Percentiles rank a stretch among this genome's conserved stretches.
Evolutionary conservation across 805 yeast genomes (phyloP).

Genomic region (Candida sakaeoensis): DNA sequence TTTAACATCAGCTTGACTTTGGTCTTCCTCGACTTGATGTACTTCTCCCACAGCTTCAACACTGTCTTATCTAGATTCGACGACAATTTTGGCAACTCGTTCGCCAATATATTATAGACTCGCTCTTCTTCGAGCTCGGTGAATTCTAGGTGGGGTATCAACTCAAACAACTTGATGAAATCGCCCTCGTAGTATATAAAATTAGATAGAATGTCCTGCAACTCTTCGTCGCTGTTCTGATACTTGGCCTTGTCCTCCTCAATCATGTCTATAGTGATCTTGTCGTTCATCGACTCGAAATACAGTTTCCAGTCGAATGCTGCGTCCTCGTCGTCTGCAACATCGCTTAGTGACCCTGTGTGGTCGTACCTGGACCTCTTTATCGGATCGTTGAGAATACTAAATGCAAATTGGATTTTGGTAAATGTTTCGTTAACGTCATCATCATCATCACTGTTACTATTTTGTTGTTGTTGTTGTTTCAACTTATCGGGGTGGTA

Average conservation of each 20-base stretch:
- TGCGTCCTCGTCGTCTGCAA: constrained; percentile 25
- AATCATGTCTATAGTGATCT: constrained; percentile 61
- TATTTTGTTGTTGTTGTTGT: constrained; percentile 19
- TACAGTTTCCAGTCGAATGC: constrained; percentile 57
- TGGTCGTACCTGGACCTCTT: constrained; percentile 58
- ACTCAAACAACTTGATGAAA: constrained; percentile 64
- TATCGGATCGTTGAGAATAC: constrained; percentile 56
- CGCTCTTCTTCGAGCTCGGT: constrained; percentile 58
- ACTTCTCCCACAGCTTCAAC: constrained; percentile 45
- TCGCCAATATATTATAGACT: constrained; percentile 47
- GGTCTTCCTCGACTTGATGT: constrained; percentile 46
- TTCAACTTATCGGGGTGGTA: constrained; percentile 70
- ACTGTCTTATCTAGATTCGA: constrained; percentile 28
- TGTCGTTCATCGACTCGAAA: constrained; percentile 44
- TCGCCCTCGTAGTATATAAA: constrained; percentile 65
- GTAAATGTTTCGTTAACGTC: constrained; percentile 46
- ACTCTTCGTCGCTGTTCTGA: constrained; percentile 59
- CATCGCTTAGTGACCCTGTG: constrained; percentile 61
- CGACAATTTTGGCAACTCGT: constrained; percentile 30
- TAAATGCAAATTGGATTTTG: constrained; percentile 69
- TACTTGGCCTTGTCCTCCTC: constrained; percentile 65
- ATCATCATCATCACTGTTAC: too few species aligned
- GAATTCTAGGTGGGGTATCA: constrained; percentile 72
- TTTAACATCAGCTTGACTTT: constrained; percentile 47
- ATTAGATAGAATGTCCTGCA: constrained; percentile 56